phyloP scores from a whole-genome alignment of 2,329 filamentous ascomycete species.

The Colletotrichum karsti region DNA sequence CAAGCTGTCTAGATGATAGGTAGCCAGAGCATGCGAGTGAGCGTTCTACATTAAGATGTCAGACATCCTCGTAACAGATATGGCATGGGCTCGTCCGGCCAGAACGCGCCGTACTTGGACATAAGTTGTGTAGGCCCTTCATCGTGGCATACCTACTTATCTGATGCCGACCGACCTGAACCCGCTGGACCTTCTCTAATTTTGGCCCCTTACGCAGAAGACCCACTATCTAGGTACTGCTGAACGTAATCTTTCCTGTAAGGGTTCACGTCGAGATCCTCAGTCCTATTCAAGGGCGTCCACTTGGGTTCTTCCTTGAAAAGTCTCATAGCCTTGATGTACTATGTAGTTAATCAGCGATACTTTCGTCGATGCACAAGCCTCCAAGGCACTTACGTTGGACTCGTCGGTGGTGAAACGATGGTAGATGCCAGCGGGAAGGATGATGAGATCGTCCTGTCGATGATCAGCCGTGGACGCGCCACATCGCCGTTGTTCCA shows the following conservation, averaged over 20 bases:
- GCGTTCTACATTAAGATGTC: too few relatives aligned
- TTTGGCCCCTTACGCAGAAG: background rate
- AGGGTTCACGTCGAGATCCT: conserved; percentile 80
- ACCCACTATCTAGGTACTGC: conserved; percentile 42
- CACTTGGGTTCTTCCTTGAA: conserved; percentile 99
- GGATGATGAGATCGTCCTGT: conserved; percentile 83
- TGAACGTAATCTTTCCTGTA: conserved; percentile 81
- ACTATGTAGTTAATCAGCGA: conserved; percentile 61
- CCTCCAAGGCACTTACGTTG: conserved; percentile 71
- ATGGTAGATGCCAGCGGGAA: conserved; percentile 96
- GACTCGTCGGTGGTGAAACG: conserved; percentile 93
- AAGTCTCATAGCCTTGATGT: conserved; percentile 92
- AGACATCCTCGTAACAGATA: too few relatives aligned
- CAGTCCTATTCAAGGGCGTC: conserved; percentile 87
- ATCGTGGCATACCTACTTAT: too few relatives aligned
- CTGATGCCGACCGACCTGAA: too few relatives aligned
- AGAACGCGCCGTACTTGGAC: too few relatives aligned
- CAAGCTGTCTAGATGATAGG: too few relatives aligned
- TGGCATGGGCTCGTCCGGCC: too few relatives aligned
- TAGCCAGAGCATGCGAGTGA: too few relatives aligned
- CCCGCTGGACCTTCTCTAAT: too few relatives aligned
- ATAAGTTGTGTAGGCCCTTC: too few relatives aligned
- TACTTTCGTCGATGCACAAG: background rate
- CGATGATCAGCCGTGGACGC: background rate
- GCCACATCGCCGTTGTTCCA: background rate